phyloP scores from a whole-genome alignment of 345 rosid genomes.

The Syzygium grande region DNA sequence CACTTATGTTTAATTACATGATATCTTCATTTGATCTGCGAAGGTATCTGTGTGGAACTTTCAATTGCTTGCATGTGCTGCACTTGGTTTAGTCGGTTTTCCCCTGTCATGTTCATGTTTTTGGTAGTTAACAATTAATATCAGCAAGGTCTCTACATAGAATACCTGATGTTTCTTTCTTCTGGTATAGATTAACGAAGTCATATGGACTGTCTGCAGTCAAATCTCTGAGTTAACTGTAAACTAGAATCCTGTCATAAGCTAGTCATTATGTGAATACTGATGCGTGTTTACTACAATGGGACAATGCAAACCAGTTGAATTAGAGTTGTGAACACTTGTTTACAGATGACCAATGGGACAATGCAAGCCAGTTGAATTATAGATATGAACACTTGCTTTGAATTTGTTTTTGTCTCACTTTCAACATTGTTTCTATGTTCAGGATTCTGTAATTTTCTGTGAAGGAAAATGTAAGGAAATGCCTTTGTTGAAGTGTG shows the following conservation, averaged over 20 bases:
- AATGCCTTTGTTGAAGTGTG: not conserved
- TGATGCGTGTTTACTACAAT: not conserved
- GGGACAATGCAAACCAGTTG: not conserved
- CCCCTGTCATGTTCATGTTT: not conserved
- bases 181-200: not conserved
- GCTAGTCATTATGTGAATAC: not conserved
- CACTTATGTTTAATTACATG: not conserved
- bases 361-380: not conserved
- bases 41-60: not conserved
- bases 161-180: not conserved
- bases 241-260: not conserved
- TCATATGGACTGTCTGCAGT: not conserved
- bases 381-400: not conserved
- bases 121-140: not conserved
- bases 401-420: not conserved
- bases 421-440: not conserved
- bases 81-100: not conserved
- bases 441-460: not conserved
- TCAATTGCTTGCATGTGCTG: conserved; percentile 10
- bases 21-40: not conserved
- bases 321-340: not conserved
- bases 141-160: not conserved
- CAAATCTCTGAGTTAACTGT: not conserved
- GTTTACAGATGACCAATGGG: not conserved
- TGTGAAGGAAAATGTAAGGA: not conserved